Evolutionary conservation across 306 rosid genomes (phyloP).

Genomic region (Pyrus communis): DNA sequence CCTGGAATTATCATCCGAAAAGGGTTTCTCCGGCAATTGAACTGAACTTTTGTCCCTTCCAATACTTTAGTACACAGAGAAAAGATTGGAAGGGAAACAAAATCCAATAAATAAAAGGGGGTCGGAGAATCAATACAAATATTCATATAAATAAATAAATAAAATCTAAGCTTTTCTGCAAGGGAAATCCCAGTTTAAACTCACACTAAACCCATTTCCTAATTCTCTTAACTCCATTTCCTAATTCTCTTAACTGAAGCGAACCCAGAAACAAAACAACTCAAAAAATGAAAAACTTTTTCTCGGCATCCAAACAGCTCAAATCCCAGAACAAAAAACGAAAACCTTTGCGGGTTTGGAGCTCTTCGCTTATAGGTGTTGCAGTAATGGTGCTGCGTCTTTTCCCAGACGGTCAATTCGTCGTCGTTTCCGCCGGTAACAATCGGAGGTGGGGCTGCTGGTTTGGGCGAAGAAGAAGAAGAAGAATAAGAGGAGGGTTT

Average conservation of each 20-base stretch:
- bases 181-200: neutral
- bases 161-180: neutral
- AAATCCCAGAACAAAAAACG: neutral
- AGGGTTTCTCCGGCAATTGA: neutral
- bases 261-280: neutral
- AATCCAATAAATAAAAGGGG: neutral
- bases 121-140: no score
- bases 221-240: neutral
- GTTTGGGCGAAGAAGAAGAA: constrained; percentile 3
- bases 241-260: neutral
- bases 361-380: constrained; percentile 46
- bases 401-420: constrained; percentile 58
- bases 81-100: neutral
- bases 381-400: constrained; percentile 27
- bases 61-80: neutral
- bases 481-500: constrained; percentile 26
- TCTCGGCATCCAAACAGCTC: neutral
- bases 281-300: neutral
- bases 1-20: neutral
- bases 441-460: constrained; percentile 13
- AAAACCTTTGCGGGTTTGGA: constrained; percentile 25
- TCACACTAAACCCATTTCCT: neutral
- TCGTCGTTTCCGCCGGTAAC: constrained; percentile 4
- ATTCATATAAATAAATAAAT: neutral
- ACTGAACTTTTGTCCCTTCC: neutral